Base-by-base conservation (phyloP, 768 basidiomycete genomes). In the Suillus subalutaceus region DNA sequence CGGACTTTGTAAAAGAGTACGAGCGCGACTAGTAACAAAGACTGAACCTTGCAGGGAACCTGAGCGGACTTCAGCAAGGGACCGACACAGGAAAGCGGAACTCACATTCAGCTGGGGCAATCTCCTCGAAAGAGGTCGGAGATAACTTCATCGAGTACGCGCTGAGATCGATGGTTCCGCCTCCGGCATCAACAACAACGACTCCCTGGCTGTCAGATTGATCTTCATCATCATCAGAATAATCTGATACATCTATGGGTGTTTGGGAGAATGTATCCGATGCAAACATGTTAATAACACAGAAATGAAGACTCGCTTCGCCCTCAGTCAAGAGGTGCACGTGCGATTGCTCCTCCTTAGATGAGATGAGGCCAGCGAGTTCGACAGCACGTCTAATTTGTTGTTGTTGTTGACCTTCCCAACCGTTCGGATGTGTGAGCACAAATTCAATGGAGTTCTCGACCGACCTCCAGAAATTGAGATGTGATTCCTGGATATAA, bases 121-220 rank as follows among this genome's bases (percentile, higher is more conserved):
- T 71, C 65, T 82, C 79, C 52, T 82, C 70, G 46, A 82, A 74
- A 15, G 65, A 66, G 30, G 41, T 67, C 1, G 71, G 68, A 1
- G 69, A 73, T 6, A 73, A 30, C 10, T 67, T 74, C 52, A 74
- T 69, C 4, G 67, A 75, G 72, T 73, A 81, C 37, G 74, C 78
- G 65, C 82, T 84, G 35, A 80, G 32, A 62, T 80, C 80, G 18
- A 79, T 66, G 6, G 77, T 82, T 4, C 76, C 76, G 0, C 82
- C 80, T 8, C 85, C 85, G 10, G 82, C 83, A 70, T 86, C 85
- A 18, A 85, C 77, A 6, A 86, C 71, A 23, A 84, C 72, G 6
- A 84, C 67, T 0, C 78, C 78, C 35, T 76, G 66, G 1, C 74
- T 74, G 1, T 73, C 83, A 78, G 68, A 37, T n/a, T 63, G 44